phyloP scores from a whole-genome alignment of 1,139 yeast genomes.

The Nakaseomyces uthaithaninus region DNA sequence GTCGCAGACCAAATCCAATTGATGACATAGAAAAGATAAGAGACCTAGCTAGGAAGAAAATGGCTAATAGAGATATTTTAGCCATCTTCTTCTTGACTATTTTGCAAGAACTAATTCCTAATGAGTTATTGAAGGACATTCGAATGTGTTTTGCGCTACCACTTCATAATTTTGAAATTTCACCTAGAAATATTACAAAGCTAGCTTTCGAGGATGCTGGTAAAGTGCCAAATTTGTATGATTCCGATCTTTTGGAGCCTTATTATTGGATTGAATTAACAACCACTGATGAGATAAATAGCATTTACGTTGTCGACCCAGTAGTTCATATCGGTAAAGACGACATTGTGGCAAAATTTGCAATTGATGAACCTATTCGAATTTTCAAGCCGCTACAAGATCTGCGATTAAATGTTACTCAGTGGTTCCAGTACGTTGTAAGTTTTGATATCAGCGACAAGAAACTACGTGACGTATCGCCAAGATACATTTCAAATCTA shows the following conservation, averaged over 20 bases:
- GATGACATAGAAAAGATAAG: slow-evolving; percentile 14
- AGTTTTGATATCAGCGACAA: slow-evolving; percentile 12
- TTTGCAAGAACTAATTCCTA: slow-evolving; percentile 14
- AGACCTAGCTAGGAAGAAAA: slow-evolving; percentile 19
- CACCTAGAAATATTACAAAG: slow-evolving; percentile 8
- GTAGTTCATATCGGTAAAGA: slow-evolving; percentile 17
- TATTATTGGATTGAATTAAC: slow-evolving; percentile 24
- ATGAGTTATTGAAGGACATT: slow-evolving; percentile 9
- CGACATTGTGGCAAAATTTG: slow-evolving; percentile 15
- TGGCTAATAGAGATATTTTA: slow-evolving; percentile 22
- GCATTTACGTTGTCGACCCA: slow-evolving; percentile 22
- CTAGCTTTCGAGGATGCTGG: slow-evolving; percentile 11
- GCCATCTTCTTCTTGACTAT: slow-evolving; percentile 20
- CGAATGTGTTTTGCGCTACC: slow-evolving; percentile 23
- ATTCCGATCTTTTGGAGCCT: slow-evolving; percentile 23
- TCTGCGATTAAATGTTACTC: slow-evolving; percentile 11
- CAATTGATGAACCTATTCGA: slow-evolving; percentile 12
- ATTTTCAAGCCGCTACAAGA: slow-evolving; percentile 12
- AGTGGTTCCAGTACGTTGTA: slow-evolving; percentile 18
- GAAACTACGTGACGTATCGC: slow-evolving; percentile 18
- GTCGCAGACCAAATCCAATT: slow-evolving; percentile 14
- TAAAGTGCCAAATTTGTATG: slow-evolving; percentile 20
- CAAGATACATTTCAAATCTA: slow-evolving; percentile 20
- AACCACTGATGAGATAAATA: slow-evolving; percentile 6
- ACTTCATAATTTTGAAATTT: slow-evolving; percentile 14